Base-by-base conservation (phyloP, 192 early-diverging fungal genomes). In the Gaertneriomyces sp. region DNA sequence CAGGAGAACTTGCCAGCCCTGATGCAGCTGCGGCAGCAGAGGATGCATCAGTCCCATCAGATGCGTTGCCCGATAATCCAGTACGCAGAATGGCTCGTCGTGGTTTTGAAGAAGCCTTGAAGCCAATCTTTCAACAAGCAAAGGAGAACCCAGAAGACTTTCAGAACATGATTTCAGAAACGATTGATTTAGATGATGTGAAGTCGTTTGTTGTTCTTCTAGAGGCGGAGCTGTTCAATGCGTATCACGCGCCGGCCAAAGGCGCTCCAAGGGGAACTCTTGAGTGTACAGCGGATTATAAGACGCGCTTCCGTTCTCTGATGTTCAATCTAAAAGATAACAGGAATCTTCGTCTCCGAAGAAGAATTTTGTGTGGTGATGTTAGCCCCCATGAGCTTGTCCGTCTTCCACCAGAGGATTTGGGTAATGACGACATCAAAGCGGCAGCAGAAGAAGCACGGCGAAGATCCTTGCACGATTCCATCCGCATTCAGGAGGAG, bases 371-470 rank as follows among this genome's bases (percentile, higher is more conserved):
- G 7, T 54, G 39, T 4, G 72, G 72, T 1, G 73, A 16, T n/a
- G 45, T 76, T 14, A 39, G 66, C 6, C 52, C 68, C 3, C 16
- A 14, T 1, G 53, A 62, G 40, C 75, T 80, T 17, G 74, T 74
- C 42, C 46, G 56, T 9, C 63, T 79, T 8, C 56, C 66, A 10
- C 55, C 74, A 12, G 58, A 71, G 33, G 76, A 76, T 5, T 52
- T 81, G 7, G 76, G 64, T 0, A 92, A 90, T 61, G 89, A 89
- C 1, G 85, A 84, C 56, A 69, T 90, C 8, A 77, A 85, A 62
- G 78, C 75, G 4, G 81, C 83, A 58, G 73, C 74, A 3, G 88
- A 82, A 42, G 74, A 77, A 39, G 68, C 85, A 19, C 74, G 87
- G 70, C 81, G 68, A 69, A 79, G 57, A 82, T 76, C 58, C 69